phyloP scores from a whole-genome alignment of 345 rosid species.

The Camelina hispida region DNA sequence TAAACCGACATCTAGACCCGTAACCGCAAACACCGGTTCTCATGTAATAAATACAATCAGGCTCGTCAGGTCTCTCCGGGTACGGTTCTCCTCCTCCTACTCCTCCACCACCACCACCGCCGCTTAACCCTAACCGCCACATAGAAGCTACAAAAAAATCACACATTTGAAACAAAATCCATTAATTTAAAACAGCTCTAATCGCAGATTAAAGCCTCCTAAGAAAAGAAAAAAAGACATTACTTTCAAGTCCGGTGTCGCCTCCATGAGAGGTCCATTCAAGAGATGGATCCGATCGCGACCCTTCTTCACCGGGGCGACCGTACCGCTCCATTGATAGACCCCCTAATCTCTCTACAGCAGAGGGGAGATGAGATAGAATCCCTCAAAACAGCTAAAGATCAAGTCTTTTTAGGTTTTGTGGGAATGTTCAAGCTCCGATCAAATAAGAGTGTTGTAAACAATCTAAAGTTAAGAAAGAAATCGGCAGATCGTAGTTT shows the following conservation, averaged over 20 bases:
- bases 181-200: conserved; percentile 26
- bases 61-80: conserved; percentile 82
- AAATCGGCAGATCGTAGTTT: conserved; percentile 30
- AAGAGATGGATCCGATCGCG: conserved; percentile 75
- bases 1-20: conserved; percentile 93
- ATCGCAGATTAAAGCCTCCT: conserved; percentile 53
- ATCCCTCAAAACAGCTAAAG: conserved; percentile 22
- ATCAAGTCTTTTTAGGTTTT: conserved; percentile 17
- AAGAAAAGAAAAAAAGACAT: conserved; percentile 29
- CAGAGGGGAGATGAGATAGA: background rate
- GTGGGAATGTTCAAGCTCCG: conserved; percentile 52
- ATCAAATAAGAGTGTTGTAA: conserved; percentile 48
- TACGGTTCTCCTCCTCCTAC: conserved; percentile 59
- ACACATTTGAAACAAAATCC: conserved; percentile 18
- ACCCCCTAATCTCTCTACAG: background rate
- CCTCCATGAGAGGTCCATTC: conserved; percentile 68
- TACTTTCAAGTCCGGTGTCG: conserved; percentile 71
- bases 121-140: conserved; percentile 63
- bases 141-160: conserved; percentile 44
- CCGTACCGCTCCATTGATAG: conserved; percentile 71
- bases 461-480: conserved; percentile 1
- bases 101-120: conserved; percentile 26
- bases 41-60: conserved; percentile 87
- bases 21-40: conserved; percentile 84
- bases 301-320: conserved; percentile 56